These are phyloP conservation scores for Zymoseptoria tritici DNA, from an alignment of 2,329 filamentous ascomycete genomes.

Conservation along the genomic window DNA sequence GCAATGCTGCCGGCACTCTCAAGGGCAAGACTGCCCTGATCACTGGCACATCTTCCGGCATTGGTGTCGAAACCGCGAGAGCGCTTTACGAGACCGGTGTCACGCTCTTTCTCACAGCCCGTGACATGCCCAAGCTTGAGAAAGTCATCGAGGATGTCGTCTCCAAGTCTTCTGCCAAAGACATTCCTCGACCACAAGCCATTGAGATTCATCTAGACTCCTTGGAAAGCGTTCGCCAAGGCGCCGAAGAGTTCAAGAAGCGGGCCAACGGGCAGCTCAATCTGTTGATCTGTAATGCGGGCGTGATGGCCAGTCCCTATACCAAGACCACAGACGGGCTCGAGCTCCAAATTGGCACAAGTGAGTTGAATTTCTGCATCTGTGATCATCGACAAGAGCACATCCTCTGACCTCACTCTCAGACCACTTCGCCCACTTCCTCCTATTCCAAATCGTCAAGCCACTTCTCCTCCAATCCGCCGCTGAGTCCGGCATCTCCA, in stretches of 20 bases:
- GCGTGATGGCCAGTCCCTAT: conserved; percentile 37
- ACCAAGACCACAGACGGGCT: conserved; percentile 32
- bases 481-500: conserved; percentile 34
- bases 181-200: conserved; percentile 14
- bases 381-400: conserved; percentile 39
- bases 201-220: conserved; percentile 29
- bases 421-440: conserved; percentile 47
- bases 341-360: conserved; percentile 45
- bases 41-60: conserved; percentile 40
- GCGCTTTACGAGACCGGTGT: conserved; percentile 42
- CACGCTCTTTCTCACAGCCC: conserved; percentile 38
- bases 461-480: conserved; percentile 34
- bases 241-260: conserved; percentile 28
- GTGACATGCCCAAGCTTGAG: conserved; percentile 36
- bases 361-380: background rate
- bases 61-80: conserved; percentile 40
- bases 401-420: conserved; percentile 1
- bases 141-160: conserved; percentile 25
- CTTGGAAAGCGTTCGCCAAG: conserved; percentile 27
- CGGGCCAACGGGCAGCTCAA: conserved; percentile 30
- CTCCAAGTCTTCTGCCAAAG: conserved; percentile 11
- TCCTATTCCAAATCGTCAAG: conserved; percentile 46
- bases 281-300: conserved; percentile 27
- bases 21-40: conserved; percentile 35
- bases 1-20: conserved; percentile 28